Base-by-base conservation (phyloP, 768 basidiomycete genomes). In the Lactifluus subvellereus region DNA sequence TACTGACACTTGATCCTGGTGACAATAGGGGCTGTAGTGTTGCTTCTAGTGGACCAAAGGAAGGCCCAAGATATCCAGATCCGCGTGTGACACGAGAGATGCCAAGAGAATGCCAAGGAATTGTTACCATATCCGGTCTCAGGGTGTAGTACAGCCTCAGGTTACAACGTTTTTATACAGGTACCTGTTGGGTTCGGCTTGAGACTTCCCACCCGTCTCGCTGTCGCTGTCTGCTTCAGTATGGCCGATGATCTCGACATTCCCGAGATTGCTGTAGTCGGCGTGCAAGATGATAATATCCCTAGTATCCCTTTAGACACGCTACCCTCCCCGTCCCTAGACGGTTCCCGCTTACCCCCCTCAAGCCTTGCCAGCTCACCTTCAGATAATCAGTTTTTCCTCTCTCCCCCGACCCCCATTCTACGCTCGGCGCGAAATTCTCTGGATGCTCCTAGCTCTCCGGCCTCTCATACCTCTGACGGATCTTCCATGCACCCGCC, bases 401-500 rank as follows among this genome's bases (percentile, higher is more conserved):
- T 68, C 13, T 54, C 61, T 4, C 57, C 56, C 8, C 65, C 65
- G 0, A 60, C 57, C 14, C 64, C 66, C 5, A 66, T 63, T 38
- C 42, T 66, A 10, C 65, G 54, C n/a, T 42, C 61, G 2, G 61
- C 37, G 60, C 69, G 65, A 6, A 69, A 65, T 14, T 78, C 78
- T 0, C 52, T 74, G 7, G 77, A 77, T 59, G 56, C 73, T 16
- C 68, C 73, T 0, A 72, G 72, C 0, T 68, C 68, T 40, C 68
- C 66, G 3, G 72, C 78, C 1, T 54, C 62, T 18, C 37, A 49
- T 1, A 75, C 76, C 7, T 78, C 75, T 0, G 77, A 79, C n/a
- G 80, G 50, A 77, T 74, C 42, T 32, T 42, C 70, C 48, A 16
- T 37, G 51, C 74, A 75, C 27, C 79, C 73, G 0, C 90, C 90